Evolutionary conservation across 106 monocot genomes (phyloP), one percentile per base, ranked within the genome.

Genomic region (Gastrodia elata): DNA sequence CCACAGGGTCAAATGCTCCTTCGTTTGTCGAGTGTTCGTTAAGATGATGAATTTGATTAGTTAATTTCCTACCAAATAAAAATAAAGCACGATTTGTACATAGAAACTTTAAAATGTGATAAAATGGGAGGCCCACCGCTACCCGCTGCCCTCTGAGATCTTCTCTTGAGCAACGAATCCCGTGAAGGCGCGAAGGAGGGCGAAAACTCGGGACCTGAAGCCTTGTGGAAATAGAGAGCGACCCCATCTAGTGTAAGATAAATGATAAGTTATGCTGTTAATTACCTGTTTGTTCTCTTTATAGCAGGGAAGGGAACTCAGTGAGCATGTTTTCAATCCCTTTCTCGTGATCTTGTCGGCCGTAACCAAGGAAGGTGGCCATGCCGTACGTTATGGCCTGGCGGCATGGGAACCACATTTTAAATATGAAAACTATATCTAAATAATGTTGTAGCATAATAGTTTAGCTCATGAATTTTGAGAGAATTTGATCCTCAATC

Each of bases 101-200:
- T 30, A 4, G 11, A 61, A 7, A 15, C 13, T 13, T 11, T 30
- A 32, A 61, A 61, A 30, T 61, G 61, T 8, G 0, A 40, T 20
- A 18, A 18, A 11, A 38, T 36, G 48, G 22, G 38, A 68, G 38
- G 68, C 68, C 57, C n/a, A 79, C 79, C 68, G 74, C 79, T 10
- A 79, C 68, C 25, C 40, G 49, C 55, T 74, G 73, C 35, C 79
- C 79, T 43, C 56, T 55, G 55, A 79, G 74, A 22, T 79, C 79
- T 39, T 74, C 67, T 33, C 55, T 68, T 32, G 27, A 74, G 68
- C 48, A 74, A 27, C 67, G 52, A 39, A 77, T 39, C 49, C 28
- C 6, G 32, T 20, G 26, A 55, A 68, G 55, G 22, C 38, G 26
- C 2, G 57, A 48, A 68, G 68, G 22, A 15, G 56, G 15, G 18